Base-by-base conservation (phyloP, 495 filamentous ascomycete genomes). In the Recurvomyces mirabilis region DNA sequence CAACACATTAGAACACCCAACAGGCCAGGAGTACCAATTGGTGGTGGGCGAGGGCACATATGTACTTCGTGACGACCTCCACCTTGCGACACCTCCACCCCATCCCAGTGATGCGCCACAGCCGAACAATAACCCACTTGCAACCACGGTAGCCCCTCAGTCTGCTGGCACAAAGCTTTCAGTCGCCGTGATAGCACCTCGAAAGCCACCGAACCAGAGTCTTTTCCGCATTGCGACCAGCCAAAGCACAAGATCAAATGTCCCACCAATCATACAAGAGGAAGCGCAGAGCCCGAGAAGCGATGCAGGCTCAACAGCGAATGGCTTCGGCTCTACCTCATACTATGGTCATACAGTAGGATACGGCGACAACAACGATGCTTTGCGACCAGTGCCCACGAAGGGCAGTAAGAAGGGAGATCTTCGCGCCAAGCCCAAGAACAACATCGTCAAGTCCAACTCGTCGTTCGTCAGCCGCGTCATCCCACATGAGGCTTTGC, bases 21-120 rank as follows among this genome's bases (percentile, higher is more conserved):
- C 77, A 37, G 82, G 82, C 23, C 78, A 85, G 29, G 81, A 88
- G 49, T 76, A 76, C 55, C 81, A 85, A 58, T 74, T 98, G 43
- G 78, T 93, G 38, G 88, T 86, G 25, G 91, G 91, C 63, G 91
- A 98, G 79, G 91, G 89, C 52, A 86, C 84, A 36, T 98, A 98
- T 56, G 71, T 78, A 30, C 74, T 96, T 15, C 78, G 80, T 61
- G 89, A 96, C 61, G 82, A 93, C 58, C 69, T 98, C 24, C 82
- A 84, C 44, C 81, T 98, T 23, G 89, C 91, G 33, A 95, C 87
- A 43, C 89, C 91, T 41, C 91, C 87, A 43, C 87, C 93, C 4
- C 89, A 96, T 62, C 89, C 89, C 20, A 88, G 87, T 41, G 93
- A 96, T 68, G 79, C 84, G 25, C 87, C 85, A 5, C 65, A 85